A percentile compares a stretch with the other conserved stretches of the same genome.
Evolutionary conservation across 176 grass and related monocot genomes (phyloP).

Genomic region (Musa itinerans): DNA sequence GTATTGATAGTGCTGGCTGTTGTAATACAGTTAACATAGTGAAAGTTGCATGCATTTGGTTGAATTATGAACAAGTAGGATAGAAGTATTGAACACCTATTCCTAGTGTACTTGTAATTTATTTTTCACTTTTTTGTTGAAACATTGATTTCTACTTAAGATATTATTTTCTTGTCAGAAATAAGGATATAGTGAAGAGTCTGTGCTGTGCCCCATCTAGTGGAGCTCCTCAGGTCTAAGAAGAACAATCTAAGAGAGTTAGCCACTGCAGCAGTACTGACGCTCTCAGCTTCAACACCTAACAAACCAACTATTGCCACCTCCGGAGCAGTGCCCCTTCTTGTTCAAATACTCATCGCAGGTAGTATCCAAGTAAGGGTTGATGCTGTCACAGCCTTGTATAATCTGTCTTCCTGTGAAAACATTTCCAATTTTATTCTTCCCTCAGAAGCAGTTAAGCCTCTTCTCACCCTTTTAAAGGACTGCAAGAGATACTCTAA

Average conservation of each 20-base stretch:
- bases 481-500: slow-evolving; percentile 28
- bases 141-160: neutral
- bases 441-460: slow-evolving; percentile 17
- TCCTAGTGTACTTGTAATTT: no score
- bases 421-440: slow-evolving; percentile 8
- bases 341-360: slow-evolving; percentile 20
- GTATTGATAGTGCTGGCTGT: neutral
- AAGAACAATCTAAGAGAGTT: slow-evolving; percentile 16
- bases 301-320: slow-evolving; percentile 18
- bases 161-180: slow-evolving; percentile 3
- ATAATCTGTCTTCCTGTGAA: slow-evolving; percentile 21
- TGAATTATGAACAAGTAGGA: neutral
- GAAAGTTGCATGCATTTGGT: neutral
- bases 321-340: slow-evolving; percentile 20
- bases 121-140: neutral
- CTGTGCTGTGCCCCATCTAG: slow-evolving; percentile 22
- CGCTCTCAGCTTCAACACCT: slow-evolving; percentile 24
- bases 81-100: neutral
- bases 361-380: slow-evolving; percentile 25
- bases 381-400: slow-evolving; percentile 17
- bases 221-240: slow-evolving; percentile 14
- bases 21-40: neutral
- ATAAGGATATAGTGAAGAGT: slow-evolving; percentile 23
- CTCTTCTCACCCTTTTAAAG: slow-evolving; percentile 16
- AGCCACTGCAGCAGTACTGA: slow-evolving; percentile 18